Conservation (phyloP, 139 green algal genomes). For the Volvox reticuliferus region DNA sequence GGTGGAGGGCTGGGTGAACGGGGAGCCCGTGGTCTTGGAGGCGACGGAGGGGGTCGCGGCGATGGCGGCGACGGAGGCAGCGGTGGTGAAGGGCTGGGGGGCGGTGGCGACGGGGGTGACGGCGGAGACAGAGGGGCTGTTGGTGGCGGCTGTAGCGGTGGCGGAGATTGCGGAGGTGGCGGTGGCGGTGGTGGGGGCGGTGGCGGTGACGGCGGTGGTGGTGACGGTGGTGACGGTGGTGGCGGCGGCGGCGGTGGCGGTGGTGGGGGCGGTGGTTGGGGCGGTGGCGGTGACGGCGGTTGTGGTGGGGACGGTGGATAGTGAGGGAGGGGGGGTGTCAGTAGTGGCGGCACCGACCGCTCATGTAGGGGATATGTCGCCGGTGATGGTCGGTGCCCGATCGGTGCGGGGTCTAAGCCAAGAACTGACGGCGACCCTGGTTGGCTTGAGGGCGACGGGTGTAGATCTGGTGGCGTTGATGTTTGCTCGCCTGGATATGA, state of each 20-base stretch:
- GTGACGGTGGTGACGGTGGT: background rate
- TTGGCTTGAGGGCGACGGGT: no score
- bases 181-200: background rate
- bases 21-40: background rate
- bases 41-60: background rate
- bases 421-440: no score
- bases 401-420: no score
- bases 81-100: background rate
- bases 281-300: background rate
- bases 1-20: background rate
- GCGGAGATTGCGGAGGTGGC: background rate
- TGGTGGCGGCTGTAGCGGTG: background rate
- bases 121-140: background rate
- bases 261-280: background rate
- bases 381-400: no score
- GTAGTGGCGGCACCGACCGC: no score
- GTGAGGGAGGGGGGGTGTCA: no score
- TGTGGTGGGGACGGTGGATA: background rate
- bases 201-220: background rate
- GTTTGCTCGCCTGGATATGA: no score
- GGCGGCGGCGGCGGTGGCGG: background rate
- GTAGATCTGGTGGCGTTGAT: no score
- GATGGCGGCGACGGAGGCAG: background rate
- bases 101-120: background rate
- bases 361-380: no score